These are phyloP conservation scores for Aspergillus ibericus DNA, from an alignment of 2,329 filamentous ascomycete genomes.

Conservation along the genomic window DNA sequence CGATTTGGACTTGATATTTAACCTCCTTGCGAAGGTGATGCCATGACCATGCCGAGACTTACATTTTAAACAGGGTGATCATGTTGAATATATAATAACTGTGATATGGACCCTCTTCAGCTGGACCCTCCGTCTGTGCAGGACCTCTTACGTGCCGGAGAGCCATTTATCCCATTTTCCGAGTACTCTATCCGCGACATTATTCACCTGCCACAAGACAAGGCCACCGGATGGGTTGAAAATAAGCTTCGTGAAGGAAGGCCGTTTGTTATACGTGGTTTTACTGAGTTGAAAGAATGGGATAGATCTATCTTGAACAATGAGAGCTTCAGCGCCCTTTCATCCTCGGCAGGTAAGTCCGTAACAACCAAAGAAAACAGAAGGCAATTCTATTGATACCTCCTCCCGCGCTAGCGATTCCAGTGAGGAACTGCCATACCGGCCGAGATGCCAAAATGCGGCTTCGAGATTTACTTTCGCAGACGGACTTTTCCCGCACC, in stretches of 20 bases:
- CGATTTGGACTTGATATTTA: not conserved
- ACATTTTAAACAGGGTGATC: not conserved
- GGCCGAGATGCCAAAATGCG: constrained; percentile 35
- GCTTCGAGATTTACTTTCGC: constrained; percentile 31
- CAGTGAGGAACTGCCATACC: constrained; percentile 36
- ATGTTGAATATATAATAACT: not conserved
- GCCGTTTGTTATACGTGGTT: constrained; percentile 37
- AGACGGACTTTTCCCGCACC: constrained; percentile 3
- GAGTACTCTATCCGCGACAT: constrained; percentile 19
- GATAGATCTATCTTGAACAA: constrained; percentile 27
- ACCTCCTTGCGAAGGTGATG: not conserved
- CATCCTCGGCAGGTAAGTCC: constrained; percentile 33
- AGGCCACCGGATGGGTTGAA: constrained; percentile 29
- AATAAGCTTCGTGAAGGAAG: constrained; percentile 30
- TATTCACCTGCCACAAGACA: constrained; percentile 1
- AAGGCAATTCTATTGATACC: not conserved
- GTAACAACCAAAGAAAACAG: not conserved
- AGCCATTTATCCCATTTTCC: constrained; percentile 22
- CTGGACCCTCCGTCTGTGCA: constrained; percentile 6
- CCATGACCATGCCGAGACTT: not conserved
- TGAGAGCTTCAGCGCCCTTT: constrained; percentile 32
- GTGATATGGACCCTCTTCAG: constrained; percentile 11
- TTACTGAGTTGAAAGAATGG: constrained; percentile 33
- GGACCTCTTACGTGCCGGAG: constrained; percentile 14
- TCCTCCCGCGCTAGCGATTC: constrained; percentile 25